A percentile compares a stretch with the other conserved stretches of the same genome.
These are phyloP conservation scores for Podospora pseudopauciseta DNA, from an alignment of 495 filamentous ascomycete genomes.

Conservation along the genomic window DNA sequence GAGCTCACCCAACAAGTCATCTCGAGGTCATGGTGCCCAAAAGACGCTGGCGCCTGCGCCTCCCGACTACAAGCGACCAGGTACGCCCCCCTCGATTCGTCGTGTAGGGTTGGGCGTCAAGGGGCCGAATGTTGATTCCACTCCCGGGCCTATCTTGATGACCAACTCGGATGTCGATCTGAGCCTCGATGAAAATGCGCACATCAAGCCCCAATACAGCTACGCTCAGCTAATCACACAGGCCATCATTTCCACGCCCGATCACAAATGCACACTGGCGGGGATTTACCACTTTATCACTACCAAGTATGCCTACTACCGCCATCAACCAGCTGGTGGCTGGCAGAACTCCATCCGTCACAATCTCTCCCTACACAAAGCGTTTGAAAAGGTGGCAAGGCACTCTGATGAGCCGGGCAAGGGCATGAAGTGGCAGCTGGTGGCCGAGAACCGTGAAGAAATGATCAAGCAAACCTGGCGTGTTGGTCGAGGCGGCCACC, in stretches of 20 bases:
- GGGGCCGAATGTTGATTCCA: conserved; percentile 41
- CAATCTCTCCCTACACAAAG: conserved; percentile 89
- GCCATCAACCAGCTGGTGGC: conserved; percentile 65
- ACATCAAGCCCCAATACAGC: conserved; percentile 91
- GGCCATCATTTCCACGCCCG: conserved; percentile 78
- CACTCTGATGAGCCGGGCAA: conserved; percentile 94
- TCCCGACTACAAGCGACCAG: conserved; percentile 64
- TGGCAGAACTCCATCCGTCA: conserved; percentile 99
- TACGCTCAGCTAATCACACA: conserved; percentile 98
- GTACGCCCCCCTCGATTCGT: conserved; percentile 58
- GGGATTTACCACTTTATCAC: conserved; percentile 92
- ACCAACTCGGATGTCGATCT: conserved; percentile 67
- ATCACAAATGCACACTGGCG: conserved; percentile 80
- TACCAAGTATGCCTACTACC: conserved; percentile 84
- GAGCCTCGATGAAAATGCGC: conserved; percentile 72
- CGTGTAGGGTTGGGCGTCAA: conserved; percentile 35
- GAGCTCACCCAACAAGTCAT: conserved; percentile 25
- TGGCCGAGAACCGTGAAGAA: conserved; percentile 73
- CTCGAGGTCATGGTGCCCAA: conserved; percentile 31
- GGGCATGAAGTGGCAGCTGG: conserved; percentile 97
- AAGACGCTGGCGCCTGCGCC: conserved; percentile 65
- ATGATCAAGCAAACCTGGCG: conserved; percentile 49
- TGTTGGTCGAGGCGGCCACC: conserved; percentile 54
- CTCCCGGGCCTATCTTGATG: conserved; percentile 44
- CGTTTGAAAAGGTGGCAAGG: conserved; percentile 86